These are phyloP conservation scores for Neolentinus lepideus DNA, from an alignment of 1,284 basidiomycete genomes.

Conservation along the genomic window DNA sequence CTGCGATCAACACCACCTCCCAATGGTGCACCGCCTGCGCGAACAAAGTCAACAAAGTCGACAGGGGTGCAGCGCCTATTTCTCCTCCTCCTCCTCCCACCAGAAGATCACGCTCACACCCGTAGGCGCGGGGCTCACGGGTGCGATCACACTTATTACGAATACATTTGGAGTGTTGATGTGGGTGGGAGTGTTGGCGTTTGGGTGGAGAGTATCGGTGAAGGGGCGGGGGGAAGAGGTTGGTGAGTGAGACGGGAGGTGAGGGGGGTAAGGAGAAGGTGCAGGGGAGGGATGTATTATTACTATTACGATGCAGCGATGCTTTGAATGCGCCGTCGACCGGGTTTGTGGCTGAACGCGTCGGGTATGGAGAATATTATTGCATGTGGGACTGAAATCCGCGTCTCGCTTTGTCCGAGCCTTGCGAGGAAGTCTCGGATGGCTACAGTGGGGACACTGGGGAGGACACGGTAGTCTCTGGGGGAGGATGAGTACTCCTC, in stretches of 20 bases:
- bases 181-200: not conserved
- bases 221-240: not conserved
- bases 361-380: too few relatives aligned
- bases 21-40: constrained; percentile 54
- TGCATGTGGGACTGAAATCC: too few relatives aligned
- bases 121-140: constrained; percentile 50
- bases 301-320: too few relatives aligned
- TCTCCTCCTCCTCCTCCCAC: constrained; percentile 24
- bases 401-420: too few relatives aligned
- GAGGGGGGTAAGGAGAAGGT: not conserved
- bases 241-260: not conserved
- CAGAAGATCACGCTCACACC: constrained; percentile 41
- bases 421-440: too few relatives aligned
- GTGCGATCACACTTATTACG: constrained; percentile 27
- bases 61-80: constrained; percentile 46
- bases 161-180: not conserved
- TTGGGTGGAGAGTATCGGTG: not conserved
- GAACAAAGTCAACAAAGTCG: constrained; percentile 44
- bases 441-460: too few relatives aligned
- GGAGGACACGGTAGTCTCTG: too few relatives aligned
- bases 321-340: too few relatives aligned
- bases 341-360: too few relatives aligned
- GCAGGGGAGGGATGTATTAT: not conserved
- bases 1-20: constrained; percentile 42
- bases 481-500: too few relatives aligned